These are phyloP conservation scores for Cadophora sp. DNA, from an alignment of 2,329 filamentous ascomycete genomes.

Conservation along the genomic window DNA sequence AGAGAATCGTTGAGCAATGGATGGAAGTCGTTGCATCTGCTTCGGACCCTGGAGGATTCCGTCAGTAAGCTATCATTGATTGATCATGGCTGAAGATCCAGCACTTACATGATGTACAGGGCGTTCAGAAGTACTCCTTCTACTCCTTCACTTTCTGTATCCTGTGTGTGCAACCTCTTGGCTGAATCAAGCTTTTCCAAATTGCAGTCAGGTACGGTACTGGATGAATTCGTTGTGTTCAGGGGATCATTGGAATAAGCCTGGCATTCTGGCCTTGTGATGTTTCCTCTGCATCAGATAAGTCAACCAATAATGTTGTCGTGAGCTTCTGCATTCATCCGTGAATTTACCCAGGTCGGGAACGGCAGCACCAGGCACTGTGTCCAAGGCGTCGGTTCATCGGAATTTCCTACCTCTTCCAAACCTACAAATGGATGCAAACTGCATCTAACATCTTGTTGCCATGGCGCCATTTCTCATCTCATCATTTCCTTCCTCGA, in stretches of 20 bases:
- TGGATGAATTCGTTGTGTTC: neutral
- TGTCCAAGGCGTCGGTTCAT: neutral
- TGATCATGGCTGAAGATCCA: too few relatives aligned
- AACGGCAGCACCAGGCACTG: neutral
- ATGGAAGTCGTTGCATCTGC: too few relatives aligned
- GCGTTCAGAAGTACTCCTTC: too few relatives aligned
- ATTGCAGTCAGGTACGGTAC: neutral
- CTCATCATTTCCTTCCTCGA: neutral
- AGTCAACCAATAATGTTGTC: neutral
- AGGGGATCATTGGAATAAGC: too few relatives aligned
- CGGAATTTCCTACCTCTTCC: too few relatives aligned
- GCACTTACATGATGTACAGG: too few relatives aligned
- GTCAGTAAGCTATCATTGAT: too few relatives aligned
- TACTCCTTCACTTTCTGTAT: neutral
- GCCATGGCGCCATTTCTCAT: neutral
- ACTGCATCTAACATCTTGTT: neutral
- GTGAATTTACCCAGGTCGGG: neutral
- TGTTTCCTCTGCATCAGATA: too few relatives aligned
- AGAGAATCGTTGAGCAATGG: too few relatives aligned
- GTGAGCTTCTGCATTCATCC: neutral
- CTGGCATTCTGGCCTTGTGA: too few relatives aligned
- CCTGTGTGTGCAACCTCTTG: neutral
- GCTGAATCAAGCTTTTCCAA: slow-evolving; percentile 13
- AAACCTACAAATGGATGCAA: neutral
- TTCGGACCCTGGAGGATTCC: too few relatives aligned